phyloP scores from a whole-genome alignment of 2,329 filamentous ascomycete species.

The Chaetomium globosum region DNA sequence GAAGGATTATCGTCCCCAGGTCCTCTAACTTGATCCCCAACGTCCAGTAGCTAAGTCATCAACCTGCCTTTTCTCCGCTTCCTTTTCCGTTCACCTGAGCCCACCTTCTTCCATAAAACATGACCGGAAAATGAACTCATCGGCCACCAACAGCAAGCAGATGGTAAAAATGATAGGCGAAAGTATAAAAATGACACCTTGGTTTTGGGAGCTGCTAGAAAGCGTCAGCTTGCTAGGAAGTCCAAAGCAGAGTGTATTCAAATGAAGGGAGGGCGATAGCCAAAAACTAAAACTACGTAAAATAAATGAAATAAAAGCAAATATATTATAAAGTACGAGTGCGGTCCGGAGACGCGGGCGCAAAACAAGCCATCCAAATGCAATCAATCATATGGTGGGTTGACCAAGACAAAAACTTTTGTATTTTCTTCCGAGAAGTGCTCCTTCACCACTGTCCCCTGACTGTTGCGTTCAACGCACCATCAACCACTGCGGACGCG shows the following conservation, averaged over 20 bases:
- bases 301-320: conserved; percentile 12
- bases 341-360: conserved; percentile 6
- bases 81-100: not conserved
- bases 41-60: not conserved
- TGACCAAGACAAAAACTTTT: conserved; percentile 26
- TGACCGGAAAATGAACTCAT: not conserved
- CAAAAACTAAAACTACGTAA: not conserved
- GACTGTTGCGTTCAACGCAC: conserved; percentile 11
- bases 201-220: not conserved
- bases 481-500: not conserved
- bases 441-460: conserved; percentile 9
- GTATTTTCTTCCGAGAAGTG: conserved; percentile 10
- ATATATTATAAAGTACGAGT: conserved; percentile 26
- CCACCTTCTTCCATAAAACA: not conserved
- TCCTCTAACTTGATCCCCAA: too few species aligned
- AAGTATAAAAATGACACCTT: not conserved
- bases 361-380: conserved; percentile 20
- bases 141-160: not conserved
- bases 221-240: not conserved
- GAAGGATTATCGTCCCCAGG: too few species aligned
- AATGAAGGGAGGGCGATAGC: not conserved
- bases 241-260: not conserved
- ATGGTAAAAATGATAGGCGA: not conserved
- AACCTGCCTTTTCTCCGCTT: not conserved
- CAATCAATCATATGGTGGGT: conserved; percentile 16